Conservation (phyloP, 2,329 filamentous ascomycete genomes). For the Elsinoe necatrix region DNA sequence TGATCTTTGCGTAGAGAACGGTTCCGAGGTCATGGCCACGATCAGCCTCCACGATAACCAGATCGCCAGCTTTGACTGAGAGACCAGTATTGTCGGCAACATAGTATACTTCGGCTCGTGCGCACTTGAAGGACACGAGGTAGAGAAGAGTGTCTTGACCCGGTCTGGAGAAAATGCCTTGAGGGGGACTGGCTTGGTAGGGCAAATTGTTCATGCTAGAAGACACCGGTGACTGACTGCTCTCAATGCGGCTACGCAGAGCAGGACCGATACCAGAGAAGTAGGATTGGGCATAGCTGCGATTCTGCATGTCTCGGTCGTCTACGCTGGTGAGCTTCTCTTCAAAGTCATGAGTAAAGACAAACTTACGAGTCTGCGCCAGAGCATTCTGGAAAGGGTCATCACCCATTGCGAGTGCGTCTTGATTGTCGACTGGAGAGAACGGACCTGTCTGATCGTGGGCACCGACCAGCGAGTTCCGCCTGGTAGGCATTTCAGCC, state of each 20-base stretch:
- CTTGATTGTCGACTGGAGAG: slow-evolving; percentile 1
- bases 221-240: slow-evolving; percentile 18
- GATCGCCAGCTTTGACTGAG: slow-evolving; percentile 78
- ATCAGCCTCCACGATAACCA: slow-evolving; percentile 96
- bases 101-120: slow-evolving; percentile 90
- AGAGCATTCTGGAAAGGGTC: slow-evolving; percentile 7
- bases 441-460: neutral
- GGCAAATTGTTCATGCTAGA: slow-evolving; percentile 25
- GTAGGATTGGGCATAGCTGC: slow-evolving; percentile 19
- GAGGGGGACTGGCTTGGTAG: slow-evolving; percentile 22
- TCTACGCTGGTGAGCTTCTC: slow-evolving; percentile 13
- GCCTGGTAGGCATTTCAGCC: slow-evolving; percentile 38
- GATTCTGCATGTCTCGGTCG: slow-evolving; percentile 17
- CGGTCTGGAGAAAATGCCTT: slow-evolving; percentile 31
- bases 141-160: slow-evolving; percentile 59
- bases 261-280: slow-evolving; percentile 19
- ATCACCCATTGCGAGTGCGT: neutral
- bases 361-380: neutral
- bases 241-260: slow-evolving; percentile 17
- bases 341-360: neutral
- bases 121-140: slow-evolving; percentile 94
- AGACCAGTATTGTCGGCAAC: slow-evolving; percentile 92
- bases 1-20: slow-evolving; percentile 78
- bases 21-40: slow-evolving; percentile 92
- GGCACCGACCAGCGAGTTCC: slow-evolving; percentile 27